These are phyloP conservation scores for Fusarium equiseti DNA, from an alignment of 2,329 filamentous ascomycete genomes.

Conservation along the genomic window DNA sequence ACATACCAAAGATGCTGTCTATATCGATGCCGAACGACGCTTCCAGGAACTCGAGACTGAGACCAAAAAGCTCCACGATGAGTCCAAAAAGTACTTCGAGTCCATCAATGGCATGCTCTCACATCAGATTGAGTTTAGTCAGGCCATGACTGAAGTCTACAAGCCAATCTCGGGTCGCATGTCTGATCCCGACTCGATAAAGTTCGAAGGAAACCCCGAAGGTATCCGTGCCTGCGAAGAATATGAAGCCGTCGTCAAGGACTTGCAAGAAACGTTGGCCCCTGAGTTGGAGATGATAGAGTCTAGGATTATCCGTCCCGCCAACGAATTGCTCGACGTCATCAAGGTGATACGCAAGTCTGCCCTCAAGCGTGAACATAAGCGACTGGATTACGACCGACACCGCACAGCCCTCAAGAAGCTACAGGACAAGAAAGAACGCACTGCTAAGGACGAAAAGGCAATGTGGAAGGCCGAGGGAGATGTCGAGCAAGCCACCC, in stretches of 20 bases:
- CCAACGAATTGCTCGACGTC: conserved; percentile 92
- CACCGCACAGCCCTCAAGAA: conserved; percentile 88
- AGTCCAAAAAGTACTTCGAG: conserved; percentile 96
- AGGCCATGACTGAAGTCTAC: conserved; percentile 96
- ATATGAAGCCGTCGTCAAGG: conserved; percentile 90
- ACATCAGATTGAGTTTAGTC: conserved; percentile 98
- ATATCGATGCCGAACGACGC: conserved; percentile 91
- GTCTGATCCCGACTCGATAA: conserved; percentile 88
- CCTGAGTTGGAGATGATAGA: conserved; percentile 99
- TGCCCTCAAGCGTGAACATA: conserved; percentile 91
- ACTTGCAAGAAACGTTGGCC: conserved; percentile 86
- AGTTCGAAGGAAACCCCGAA: conserved; percentile 87
- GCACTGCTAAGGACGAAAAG: conserved; percentile 96
- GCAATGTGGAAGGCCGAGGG: conserved; percentile 95
- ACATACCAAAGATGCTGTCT: conserved; percentile 93
- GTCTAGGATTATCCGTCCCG: conserved; percentile 87
- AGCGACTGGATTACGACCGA: conserved; percentile 95
- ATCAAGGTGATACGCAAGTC: conserved; percentile 96
- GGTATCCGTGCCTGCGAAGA: conserved; percentile 96
- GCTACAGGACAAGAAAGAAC: conserved; percentile 97
- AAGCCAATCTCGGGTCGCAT: conserved; percentile 96
- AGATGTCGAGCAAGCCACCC: conserved; percentile 89
- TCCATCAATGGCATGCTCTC: conserved; percentile 98
- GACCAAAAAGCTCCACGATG: conserved; percentile 96
- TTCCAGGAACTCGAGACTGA: conserved; percentile 95